Base-by-base conservation (phyloP, 371 early-diverging fungal genomes). In the Catenaria anguillulae region DNA sequence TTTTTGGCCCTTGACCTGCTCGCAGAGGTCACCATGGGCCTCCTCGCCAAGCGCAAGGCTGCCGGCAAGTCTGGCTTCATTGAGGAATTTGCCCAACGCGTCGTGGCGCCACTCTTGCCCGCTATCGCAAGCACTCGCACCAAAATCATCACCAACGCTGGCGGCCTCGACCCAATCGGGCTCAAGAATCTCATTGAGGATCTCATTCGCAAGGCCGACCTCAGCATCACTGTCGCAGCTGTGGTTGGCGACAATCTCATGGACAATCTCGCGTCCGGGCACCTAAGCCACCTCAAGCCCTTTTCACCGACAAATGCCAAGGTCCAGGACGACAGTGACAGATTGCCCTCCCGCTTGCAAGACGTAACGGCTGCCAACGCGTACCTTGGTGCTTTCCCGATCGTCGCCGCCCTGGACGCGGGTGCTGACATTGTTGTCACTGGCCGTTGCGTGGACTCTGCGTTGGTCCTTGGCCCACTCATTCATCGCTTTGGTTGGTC, bases 21-120 rank as follows among this genome's bases (percentile, higher is more conserved):
- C 10, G 63, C 68, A 74, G 87, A 86, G 72, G 81, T 86, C 33
- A 85, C 87, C 0, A 84, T 86, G 84, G 87, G 85, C 61, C 77
- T 86, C 31, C 70, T 86, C 35, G 82, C 84, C 31, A 58, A 58
- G 26, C 76, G 80, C 29, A 77, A 77, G 77, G 82, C 43, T 71
- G 75, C 40, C 19, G 50, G 56, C 59, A 37, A 63, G 72, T 69
- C 37, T 66, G 79, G 78, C 1, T 85, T 77, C 67, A 77, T 86
- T 34, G 72, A 73, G 21, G 86, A 84, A 58, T 84, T 84, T 62
- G 67, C 83, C 29, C 73, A 73, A 0, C 70, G 78, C 62, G 84
- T 82, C 13, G 64, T 81, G 56, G 66, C 69, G 37, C 72, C 71
- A 36, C 73, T 80, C n/a, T 62, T 79, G 58, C 81, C 78, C 3